Evolutionary conservation across 306 rosid genomes (phyloP), one percentile per base, ranked within the genome.

Genomic region (Heteromeles arbutifolia): DNA sequence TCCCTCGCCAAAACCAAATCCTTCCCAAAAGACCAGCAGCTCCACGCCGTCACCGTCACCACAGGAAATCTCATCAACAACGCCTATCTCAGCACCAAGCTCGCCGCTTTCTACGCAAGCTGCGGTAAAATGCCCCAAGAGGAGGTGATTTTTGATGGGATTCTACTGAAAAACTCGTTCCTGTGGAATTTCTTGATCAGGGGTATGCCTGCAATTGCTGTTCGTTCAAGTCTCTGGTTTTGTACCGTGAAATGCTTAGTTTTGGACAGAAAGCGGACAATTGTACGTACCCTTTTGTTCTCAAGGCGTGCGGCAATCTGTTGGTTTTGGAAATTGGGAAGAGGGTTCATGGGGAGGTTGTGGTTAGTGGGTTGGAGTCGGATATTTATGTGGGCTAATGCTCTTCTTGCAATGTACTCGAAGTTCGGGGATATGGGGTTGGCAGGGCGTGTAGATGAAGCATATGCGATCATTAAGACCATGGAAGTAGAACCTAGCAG

Each of bases 251-350:
- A 72, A 88, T 90, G 88, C 25, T 76, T 37, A 34, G 70, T 56
- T 74, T 65, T 31, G 88, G 90, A 32, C 80, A 32, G 25, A 85
- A 76, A 76, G 79, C 81, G 5, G 87, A 90, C 66, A 73, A 90
- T 43, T 90, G 80, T 65, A 86, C 91, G n/a, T 88, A 83, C 74
- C 91, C 91, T 28, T 88, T 76, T 86, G 88, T 88, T 62, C 84
- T 88, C 11, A 85, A 88, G 80, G 91, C 87, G 7, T 88, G 92
- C 22, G 91, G 91, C 45, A 88, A 86, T 75, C 75, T 83, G 79
- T 53, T 85, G 65, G 52, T 81, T 65, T 24, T 21, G 57, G 85
- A 67, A 66, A 81, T 80, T n/a, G 90, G 90, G 32, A 84, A 65
- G 74, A 76, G 45, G 65, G 80, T 90, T 81, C 96, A 86, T 57